These are phyloP conservation scores for Eruca vesicaria DNA, from an alignment of 441 rosid genomes.

Conservation along the genomic window DNA sequence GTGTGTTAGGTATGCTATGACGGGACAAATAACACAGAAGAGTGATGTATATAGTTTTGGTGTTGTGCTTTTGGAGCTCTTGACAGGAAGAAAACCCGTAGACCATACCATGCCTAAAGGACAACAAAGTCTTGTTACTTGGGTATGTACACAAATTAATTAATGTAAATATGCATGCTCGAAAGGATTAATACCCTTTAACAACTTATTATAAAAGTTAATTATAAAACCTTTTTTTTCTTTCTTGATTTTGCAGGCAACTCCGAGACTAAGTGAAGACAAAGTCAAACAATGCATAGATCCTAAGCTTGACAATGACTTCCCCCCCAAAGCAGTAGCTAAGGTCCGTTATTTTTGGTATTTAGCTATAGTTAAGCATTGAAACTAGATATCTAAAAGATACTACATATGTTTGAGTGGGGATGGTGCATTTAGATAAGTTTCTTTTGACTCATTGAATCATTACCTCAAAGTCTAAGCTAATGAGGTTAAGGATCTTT, in stretches of 20 bases:
- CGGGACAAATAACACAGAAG: slow-evolving; percentile 91
- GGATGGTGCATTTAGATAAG: neutral
- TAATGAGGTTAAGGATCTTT: neutral
- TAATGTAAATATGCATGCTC: neutral
- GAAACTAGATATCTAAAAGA: neutral
- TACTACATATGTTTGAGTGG: neutral
- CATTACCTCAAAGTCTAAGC: neutral
- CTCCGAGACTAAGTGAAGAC: slow-evolving; percentile 95
- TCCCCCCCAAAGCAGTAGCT: slow-evolving; percentile 93
- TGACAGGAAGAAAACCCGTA: slow-evolving; percentile 94
- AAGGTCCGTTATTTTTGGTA: slow-evolving; percentile 50
- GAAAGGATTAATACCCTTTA: neutral
- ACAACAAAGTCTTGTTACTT: slow-evolving; percentile 94
- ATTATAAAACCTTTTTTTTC: neutral
- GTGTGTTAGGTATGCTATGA: slow-evolving; percentile 82
- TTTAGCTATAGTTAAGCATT: neutral
- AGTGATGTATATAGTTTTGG: slow-evolving; percentile 98
- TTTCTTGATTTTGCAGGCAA: slow-evolving; percentile 52
- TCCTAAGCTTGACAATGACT: slow-evolving; percentile 83
- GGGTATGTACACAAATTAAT: slow-evolving; percentile 51
- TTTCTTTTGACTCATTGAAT: neutral
- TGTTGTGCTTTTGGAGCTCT: slow-evolving; percentile 85
- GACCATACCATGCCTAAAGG: slow-evolving; percentile 98
- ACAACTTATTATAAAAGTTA: neutral
- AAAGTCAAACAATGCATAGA: slow-evolving; percentile 97